Percentiles rank a stretch among this genome's conserved stretches.
These are phyloP conservation scores for Forsythia viridissima DNA, from an alignment of 257 asterid genomes.

Conservation along the genomic window DNA sequence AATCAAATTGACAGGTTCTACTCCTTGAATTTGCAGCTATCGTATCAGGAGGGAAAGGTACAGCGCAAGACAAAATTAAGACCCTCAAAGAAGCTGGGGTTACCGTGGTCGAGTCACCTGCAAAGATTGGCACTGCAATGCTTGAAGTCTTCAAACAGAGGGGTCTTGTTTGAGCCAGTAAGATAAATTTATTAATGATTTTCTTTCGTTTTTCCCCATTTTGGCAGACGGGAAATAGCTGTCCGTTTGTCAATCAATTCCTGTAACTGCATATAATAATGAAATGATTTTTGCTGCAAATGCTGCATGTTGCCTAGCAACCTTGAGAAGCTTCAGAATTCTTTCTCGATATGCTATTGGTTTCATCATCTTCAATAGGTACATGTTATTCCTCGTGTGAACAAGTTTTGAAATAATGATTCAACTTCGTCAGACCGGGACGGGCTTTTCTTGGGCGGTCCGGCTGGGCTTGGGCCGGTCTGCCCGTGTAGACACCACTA, in stretches of 20 bases:
- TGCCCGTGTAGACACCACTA: too few relatives aligned
- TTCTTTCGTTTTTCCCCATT: neutral
- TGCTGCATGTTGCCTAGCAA: neutral
- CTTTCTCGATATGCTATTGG: neutral
- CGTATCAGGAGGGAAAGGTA: slow-evolving; percentile 88
- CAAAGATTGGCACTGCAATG: slow-evolving; percentile 87
- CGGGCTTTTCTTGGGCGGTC: neutral
- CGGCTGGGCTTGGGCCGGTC: too few relatives aligned
- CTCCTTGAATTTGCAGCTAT: slow-evolving; percentile 51
- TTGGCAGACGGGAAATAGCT: slow-evolving; percentile 10
- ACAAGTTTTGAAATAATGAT: neutral
- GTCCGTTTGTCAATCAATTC: neutral
- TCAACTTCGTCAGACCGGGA: neutral
- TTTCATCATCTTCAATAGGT: neutral
- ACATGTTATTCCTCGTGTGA: neutral
- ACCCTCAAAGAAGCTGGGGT: slow-evolving; percentile 84
- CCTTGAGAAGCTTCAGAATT: neutral
- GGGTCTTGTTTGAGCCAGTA: slow-evolving; percentile 61
- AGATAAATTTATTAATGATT: neutral
- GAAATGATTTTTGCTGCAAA: neutral
- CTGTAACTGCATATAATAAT: slow-evolving; percentile 23
- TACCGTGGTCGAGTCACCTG: slow-evolving; percentile 91
- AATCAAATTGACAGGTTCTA: neutral
- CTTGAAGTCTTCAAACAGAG: slow-evolving; percentile 85
- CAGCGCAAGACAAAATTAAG: slow-evolving; percentile 89